Conservation (phyloP, 805 yeast species). For the Teunomyces kruisii region DNA sequence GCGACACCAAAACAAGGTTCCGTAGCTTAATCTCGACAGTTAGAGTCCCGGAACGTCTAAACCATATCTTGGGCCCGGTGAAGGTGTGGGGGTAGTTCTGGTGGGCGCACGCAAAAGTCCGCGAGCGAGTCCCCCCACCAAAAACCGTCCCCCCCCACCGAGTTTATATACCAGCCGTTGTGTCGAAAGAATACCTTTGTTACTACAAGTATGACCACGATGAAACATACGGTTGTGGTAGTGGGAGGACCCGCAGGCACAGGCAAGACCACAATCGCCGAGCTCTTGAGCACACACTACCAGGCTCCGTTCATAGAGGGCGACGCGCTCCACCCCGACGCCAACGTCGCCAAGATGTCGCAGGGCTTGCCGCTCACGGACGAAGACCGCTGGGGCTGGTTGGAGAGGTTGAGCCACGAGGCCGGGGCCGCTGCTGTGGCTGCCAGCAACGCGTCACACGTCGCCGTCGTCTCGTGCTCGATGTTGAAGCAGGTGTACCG, state of each 20-base stretch:
- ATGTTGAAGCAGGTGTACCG: conserved; percentile 77
- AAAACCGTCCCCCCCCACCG: no score
- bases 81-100: no score
- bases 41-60: no score
- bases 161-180: no score
- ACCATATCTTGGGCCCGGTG: no score
- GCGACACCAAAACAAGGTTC: no score
- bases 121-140: no score
- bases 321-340: conserved; percentile 70
- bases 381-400: conserved; percentile 93
- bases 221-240: conserved; percentile 44
- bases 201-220: no score
- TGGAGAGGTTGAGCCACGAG: conserved; percentile 46
- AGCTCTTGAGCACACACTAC: conserved; percentile 44
- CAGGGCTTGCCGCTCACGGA: conserved; percentile 79
- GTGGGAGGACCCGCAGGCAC: conserved; percentile 97
- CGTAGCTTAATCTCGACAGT: no score
- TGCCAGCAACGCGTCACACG: conserved; percentile 16
- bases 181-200: no score
- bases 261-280: conserved; percentile 84
- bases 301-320: conserved; percentile 75
- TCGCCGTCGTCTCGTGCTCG: conserved; percentile 76
- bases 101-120: no score
- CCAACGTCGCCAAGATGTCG: conserved; percentile 81
- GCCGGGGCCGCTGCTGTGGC: conserved; percentile 38